These are phyloP conservation scores for Fusarium penzigii DNA, from an alignment of 2,329 filamentous ascomycete species.

Conservation along the genomic window DNA sequence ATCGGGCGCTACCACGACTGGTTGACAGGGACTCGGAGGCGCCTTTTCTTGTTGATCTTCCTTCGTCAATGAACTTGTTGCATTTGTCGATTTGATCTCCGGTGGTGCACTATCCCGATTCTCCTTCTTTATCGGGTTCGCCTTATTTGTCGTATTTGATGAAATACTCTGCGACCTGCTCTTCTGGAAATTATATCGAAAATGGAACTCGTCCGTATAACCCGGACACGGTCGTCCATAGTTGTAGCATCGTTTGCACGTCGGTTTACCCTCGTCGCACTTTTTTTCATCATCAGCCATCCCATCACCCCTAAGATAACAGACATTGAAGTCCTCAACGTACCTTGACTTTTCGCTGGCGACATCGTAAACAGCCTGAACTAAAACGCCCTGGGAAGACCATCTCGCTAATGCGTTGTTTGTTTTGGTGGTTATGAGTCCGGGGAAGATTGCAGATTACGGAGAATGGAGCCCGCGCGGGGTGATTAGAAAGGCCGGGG, in stretches of 20 bases:
- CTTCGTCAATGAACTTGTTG: background rate
- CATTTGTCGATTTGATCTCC: background rate
- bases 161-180: constrained; percentile 1
- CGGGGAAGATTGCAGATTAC: constrained; percentile 7
- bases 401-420: constrained; percentile 12
- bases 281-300: constrained; percentile 5
- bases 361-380: constrained; percentile 32
- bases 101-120: too few relatives aligned
- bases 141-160: background rate
- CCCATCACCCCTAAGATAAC: too few relatives aligned
- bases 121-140: too few relatives aligned
- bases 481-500: background rate
- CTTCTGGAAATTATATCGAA: constrained; percentile 26
- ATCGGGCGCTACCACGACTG: background rate
- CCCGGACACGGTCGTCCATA: constrained; percentile 36
- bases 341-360: constrained; percentile 34
- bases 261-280: constrained; percentile 36
- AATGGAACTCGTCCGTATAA: constrained; percentile 39
- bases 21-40: too few relatives aligned
- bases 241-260: constrained; percentile 33
- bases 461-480: constrained; percentile 3
- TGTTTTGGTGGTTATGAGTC: background rate
- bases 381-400: constrained; percentile 34
- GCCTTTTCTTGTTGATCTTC: background rate
- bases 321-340: background rate